Evolutionary conservation across 2,329 filamentous ascomycete species (phyloP).

Genomic region (Fusarium haematococcum): DNA sequence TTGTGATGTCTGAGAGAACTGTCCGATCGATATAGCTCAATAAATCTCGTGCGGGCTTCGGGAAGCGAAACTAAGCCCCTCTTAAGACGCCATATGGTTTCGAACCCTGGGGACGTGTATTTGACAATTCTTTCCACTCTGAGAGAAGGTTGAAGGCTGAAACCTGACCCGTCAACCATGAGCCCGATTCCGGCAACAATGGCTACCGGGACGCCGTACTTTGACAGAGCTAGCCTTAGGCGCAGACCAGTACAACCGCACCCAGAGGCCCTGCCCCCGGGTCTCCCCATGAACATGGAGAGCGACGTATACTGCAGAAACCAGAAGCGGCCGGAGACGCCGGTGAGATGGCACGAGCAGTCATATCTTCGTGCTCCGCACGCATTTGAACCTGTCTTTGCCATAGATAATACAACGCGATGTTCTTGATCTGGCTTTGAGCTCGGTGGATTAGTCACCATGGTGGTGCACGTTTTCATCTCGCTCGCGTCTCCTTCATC

Average conservation of each 20-base stretch:
- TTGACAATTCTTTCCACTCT: neutral
- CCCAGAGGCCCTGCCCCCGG: rapidly evolving
- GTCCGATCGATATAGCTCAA: neutral
- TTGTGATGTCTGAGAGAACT: neutral
- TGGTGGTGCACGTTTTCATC: neutral
- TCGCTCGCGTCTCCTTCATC: neutral
- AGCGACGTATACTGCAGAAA: neutral
- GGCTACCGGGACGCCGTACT: neutral
- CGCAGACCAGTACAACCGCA: neutral
- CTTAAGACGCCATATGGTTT: neutral
- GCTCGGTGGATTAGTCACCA: neutral
- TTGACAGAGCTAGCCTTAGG: neutral
- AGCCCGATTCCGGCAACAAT: neutral
- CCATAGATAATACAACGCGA: neutral
- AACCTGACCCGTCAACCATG: neutral
- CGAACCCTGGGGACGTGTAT: neutral
- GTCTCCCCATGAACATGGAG: neutral
- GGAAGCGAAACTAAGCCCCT: rapidly evolving
- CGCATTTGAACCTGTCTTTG: neutral
- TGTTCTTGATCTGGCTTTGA: neutral
- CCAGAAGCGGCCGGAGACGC: neutral
- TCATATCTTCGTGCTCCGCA: neutral
- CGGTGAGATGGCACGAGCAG: neutral
- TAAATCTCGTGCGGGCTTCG: neutral
- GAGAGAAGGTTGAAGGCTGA: neutral